phyloP scores from a whole-genome alignment of 2,329 filamentous ascomycete genomes.

The Blastomyces emzantsi region DNA sequence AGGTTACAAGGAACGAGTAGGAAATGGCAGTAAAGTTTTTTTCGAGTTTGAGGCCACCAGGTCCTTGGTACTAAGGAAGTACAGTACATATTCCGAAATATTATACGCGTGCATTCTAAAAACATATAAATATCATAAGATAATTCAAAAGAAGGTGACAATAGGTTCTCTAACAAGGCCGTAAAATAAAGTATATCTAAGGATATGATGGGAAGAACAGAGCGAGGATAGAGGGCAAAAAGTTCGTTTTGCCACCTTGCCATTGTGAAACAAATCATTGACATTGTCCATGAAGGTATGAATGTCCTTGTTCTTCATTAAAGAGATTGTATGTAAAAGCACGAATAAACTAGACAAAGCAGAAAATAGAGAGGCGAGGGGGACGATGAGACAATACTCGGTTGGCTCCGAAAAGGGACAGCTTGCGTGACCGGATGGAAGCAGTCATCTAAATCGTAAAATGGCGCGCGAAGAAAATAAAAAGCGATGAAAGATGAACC shows the following conservation, averaged over 20 bases:
- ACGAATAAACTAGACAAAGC: background rate
- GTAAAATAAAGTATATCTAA: background rate
- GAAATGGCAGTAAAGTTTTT: background rate
- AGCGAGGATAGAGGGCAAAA: background rate
- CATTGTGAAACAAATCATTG: background rate
- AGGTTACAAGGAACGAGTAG: too few species aligned
- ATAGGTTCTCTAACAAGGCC: background rate
- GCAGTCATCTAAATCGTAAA: background rate
- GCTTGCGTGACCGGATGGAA: background rate
- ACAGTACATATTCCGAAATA: background rate
- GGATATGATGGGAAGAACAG: background rate
- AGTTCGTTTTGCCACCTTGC: background rate
- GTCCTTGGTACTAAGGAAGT: too few species aligned
- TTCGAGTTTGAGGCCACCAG: too few species aligned
- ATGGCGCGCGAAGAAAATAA: background rate
- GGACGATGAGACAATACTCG: background rate
- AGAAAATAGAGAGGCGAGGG: background rate
- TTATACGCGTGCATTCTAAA: background rate
- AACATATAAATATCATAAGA: background rate
- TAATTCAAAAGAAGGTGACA: background rate
- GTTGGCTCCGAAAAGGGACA: background rate
- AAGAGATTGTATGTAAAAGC: background rate
- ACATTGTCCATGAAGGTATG: background rate
- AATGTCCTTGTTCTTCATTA: background rate
- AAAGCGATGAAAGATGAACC: background rate